A percentile compares a stretch with the other conserved stretches of the same genome.
phyloP scores from a whole-genome alignment of 306 rosid species.

The Rosa chinensis region DNA sequence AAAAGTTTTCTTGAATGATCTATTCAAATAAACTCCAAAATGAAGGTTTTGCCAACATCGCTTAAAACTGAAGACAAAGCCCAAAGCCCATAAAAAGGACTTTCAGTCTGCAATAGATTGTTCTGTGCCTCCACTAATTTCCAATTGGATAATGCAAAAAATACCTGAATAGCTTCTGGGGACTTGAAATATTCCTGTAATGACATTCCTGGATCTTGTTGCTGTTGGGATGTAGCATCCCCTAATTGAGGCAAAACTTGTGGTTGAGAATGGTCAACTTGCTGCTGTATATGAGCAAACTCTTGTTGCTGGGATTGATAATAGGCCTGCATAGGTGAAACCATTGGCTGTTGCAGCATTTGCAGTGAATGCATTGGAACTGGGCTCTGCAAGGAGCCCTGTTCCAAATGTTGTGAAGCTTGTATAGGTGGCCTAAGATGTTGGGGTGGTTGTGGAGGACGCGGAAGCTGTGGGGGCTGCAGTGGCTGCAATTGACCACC shows the following conservation, averaged over 20 bases:
- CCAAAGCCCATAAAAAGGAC: neutral
- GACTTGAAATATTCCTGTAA: slow-evolving; percentile 87
- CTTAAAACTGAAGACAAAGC: neutral
- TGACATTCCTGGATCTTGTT: slow-evolving; percentile 72
- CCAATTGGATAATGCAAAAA: neutral
- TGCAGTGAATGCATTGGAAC: slow-evolving; percentile 59
- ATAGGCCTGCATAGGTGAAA: slow-evolving; percentile 62
- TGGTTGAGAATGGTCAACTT: slow-evolving; percentile 55
- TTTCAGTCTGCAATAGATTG: neutral
- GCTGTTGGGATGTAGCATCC: slow-evolving; percentile 55
- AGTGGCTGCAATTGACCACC: slow-evolving; percentile 86
- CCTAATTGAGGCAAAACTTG: slow-evolving; percentile 36
- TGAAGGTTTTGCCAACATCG: neutral
- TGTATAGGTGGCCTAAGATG: slow-evolving; percentile 83
- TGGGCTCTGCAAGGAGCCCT: slow-evolving; percentile 55
- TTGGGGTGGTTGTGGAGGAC: slow-evolving; percentile 96
- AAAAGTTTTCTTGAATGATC: neutral
- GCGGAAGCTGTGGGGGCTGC: slow-evolving; percentile 97
- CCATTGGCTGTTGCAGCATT: slow-evolving; percentile 76
- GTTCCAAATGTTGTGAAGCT: slow-evolving; percentile 77
- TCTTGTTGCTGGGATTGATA: slow-evolving; percentile 68
- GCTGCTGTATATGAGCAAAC: slow-evolving; percentile 48
- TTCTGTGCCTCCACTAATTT: neutral
- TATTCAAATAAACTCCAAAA: neutral
- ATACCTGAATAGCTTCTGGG: slow-evolving; percentile 97